Conservation (phyloP, 2,329 filamentous ascomycete genomes). For the Pseudogymnoascus sp. region DNA sequence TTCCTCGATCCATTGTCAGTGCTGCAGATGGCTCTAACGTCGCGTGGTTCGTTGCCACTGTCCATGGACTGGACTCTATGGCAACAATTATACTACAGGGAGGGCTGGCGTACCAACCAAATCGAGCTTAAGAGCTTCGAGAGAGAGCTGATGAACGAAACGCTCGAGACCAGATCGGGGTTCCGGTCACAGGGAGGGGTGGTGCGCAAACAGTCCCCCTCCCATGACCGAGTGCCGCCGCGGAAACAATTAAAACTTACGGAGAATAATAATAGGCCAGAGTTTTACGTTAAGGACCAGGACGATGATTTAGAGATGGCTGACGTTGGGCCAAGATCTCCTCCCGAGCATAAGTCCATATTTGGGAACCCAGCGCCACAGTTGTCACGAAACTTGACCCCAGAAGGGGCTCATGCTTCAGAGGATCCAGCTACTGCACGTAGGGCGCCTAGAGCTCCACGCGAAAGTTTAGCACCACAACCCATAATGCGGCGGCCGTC, state of each 20-base stretch:
- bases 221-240: neutral
- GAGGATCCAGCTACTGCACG: neutral
- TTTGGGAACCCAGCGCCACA: neutral
- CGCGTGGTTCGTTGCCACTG: conserved; percentile 71
- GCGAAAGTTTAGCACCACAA: neutral
- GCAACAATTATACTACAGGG: conserved; percentile 71
- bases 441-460: neutral
- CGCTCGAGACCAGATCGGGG: conserved; percentile 8
- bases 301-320: neutral
- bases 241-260: neutral
- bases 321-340: neutral
- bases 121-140: conserved; percentile 62
- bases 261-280: neutral
- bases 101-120: conserved; percentile 74
- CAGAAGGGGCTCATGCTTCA: neutral
- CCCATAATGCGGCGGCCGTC: neutral
- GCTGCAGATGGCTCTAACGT: conserved; percentile 69
- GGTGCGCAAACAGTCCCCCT: conserved; percentile 8
- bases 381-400: neutral
- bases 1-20: conserved; percentile 78
- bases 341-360: neutral
- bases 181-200: neutral
- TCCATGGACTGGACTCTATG: conserved; percentile 80
- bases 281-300: neutral
- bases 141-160: conserved; percentile 35